Percentiles rank a stretch among this genome's conserved stretches.
Conservation (phyloP, 257 asterid genomes). For the Verbascum thapsus region DNA sequence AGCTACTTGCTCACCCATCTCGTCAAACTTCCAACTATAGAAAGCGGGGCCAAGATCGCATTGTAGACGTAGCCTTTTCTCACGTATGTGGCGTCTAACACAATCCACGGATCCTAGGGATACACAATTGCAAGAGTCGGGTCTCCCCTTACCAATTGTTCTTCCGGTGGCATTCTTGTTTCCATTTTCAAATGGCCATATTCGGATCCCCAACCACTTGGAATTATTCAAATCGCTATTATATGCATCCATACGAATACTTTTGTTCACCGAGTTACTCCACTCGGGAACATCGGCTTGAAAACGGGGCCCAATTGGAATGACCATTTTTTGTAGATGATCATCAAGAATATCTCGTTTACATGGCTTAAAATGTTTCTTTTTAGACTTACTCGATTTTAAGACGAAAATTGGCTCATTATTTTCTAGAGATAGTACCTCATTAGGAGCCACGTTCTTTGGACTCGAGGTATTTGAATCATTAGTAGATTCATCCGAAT, state of each 20-base stretch:
- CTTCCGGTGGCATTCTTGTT: slow-evolving; percentile 3
- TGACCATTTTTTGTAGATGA: slow-evolving; percentile 31
- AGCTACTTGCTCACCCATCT: slow-evolving; percentile 53
- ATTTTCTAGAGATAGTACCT: slow-evolving; percentile 24
- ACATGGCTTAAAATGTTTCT: slow-evolving; percentile 34
- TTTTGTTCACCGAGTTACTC: slow-evolving; percentile 31
- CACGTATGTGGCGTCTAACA: slow-evolving; percentile 44
- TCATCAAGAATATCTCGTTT: slow-evolving; percentile 34
- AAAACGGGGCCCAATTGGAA: slow-evolving; percentile 56
- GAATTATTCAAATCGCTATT: slow-evolving; percentile 30
- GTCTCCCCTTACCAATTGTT: slow-evolving; percentile 50
- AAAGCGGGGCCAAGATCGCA: slow-evolving; percentile 56
- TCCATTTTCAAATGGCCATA: slow-evolving; percentile 41
- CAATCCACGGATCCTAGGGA: slow-evolving; percentile 45
- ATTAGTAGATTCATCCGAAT: slow-evolving; percentile 48
- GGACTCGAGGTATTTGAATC: slow-evolving; percentile 38
- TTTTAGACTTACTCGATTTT: slow-evolving; percentile 24
- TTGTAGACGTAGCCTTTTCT: slow-evolving; percentile 44
- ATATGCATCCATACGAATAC: slow-evolving; percentile 3
- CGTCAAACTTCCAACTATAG: slow-evolving; percentile 55
- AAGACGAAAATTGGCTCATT: slow-evolving; percentile 22
- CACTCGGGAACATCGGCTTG: slow-evolving; percentile 55
- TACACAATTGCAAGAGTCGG: slow-evolving; percentile 46
- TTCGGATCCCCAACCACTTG: slow-evolving; percentile 49
- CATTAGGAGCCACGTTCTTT: slow-evolving; percentile 26